Conservation (phyloP, 805 yeast species). For the Yamadazyma paraphyllophila region DNA sequence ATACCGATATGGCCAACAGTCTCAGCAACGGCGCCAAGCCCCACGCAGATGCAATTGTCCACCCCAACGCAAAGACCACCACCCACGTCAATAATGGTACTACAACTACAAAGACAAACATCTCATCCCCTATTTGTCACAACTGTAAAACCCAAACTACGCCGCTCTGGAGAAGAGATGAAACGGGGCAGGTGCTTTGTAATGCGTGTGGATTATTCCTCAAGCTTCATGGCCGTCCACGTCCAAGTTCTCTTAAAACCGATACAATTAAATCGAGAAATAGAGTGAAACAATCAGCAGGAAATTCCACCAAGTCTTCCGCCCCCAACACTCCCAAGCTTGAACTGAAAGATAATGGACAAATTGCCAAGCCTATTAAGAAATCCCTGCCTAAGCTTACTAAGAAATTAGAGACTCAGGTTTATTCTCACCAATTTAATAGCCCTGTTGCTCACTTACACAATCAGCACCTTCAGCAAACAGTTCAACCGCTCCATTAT, state of each 20-base stretch:
- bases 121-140: slow-evolving; percentile 71
- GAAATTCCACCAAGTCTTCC: slow-evolving; percentile 34
- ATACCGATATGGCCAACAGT: neutral
- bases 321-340: slow-evolving; percentile 57
- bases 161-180: slow-evolving; percentile 94
- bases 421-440: slow-evolving; percentile 9
- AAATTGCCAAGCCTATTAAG: slow-evolving; percentile 2
- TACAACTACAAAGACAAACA: slow-evolving; percentile 62
- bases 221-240: slow-evolving; percentile 86
- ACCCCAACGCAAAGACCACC: slow-evolving; percentile 64
- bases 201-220: slow-evolving; percentile 92
- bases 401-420: slow-evolving; percentile 8
- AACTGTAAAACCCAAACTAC: slow-evolving; percentile 92
- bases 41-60: slow-evolving; percentile 28
- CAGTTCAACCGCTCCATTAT: slow-evolving; percentile 58
- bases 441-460: slow-evolving; percentile 16
- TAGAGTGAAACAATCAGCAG: slow-evolving; percentile 52
- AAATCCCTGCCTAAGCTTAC: slow-evolving; percentile 13
- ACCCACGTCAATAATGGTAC: slow-evolving; percentile 58
- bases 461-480: slow-evolving; percentile 15
- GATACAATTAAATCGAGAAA: slow-evolving; percentile 91
- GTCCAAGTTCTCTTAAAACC: slow-evolving; percentile 88
- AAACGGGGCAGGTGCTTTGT: slow-evolving; percentile 72
- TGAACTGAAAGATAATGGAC: slow-evolving; percentile 43
- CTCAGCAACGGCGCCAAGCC: slow-evolving; percentile 14